These are phyloP conservation scores for Beauveria brongniartii DNA, from an alignment of 2,329 filamentous ascomycete species.

Conservation along the genomic window DNA sequence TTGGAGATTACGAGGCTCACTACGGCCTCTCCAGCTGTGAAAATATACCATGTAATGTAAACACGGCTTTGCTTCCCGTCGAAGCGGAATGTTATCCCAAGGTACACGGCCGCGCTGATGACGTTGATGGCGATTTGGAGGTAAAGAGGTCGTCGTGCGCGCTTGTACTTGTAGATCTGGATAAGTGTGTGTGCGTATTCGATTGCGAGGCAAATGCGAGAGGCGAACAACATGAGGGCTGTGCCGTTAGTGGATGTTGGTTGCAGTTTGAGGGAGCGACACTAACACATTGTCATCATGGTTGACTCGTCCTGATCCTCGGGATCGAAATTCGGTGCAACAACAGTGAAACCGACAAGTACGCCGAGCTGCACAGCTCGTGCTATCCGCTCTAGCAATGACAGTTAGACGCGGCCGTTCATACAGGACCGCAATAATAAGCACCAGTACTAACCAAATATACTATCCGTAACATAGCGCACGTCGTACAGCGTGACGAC, in stretches of 20 bases:
- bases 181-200: constrained; percentile 44
- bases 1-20: constrained; percentile 45
- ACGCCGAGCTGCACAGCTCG: constrained; percentile 54
- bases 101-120: constrained; percentile 28
- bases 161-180: constrained; percentile 33
- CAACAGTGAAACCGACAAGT: constrained; percentile 57
- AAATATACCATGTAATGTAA: constrained; percentile 42
- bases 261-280: constrained; percentile 8
- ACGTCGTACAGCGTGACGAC: constrained; percentile 57
- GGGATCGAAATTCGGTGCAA: constrained; percentile 40
- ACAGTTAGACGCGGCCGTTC: background rate
- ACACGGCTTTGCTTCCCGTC: constrained; percentile 24
- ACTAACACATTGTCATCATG: constrained; percentile 33
- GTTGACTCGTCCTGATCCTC: constrained; percentile 27
- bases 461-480: constrained; percentile 54
- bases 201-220: constrained; percentile 42
- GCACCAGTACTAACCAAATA: constrained; percentile 39
- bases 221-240: constrained; percentile 42
- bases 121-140: constrained; percentile 29
- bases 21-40: constrained; percentile 45
- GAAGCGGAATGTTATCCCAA: constrained; percentile 34
- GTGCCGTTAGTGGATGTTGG: background rate
- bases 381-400: constrained; percentile 37
- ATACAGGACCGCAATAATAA: background rate
- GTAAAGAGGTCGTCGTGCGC: constrained; percentile 26